These are phyloP conservation scores for Gossypium bickii DNA, from an alignment of 345 rosid species.

Conservation along the genomic window DNA sequence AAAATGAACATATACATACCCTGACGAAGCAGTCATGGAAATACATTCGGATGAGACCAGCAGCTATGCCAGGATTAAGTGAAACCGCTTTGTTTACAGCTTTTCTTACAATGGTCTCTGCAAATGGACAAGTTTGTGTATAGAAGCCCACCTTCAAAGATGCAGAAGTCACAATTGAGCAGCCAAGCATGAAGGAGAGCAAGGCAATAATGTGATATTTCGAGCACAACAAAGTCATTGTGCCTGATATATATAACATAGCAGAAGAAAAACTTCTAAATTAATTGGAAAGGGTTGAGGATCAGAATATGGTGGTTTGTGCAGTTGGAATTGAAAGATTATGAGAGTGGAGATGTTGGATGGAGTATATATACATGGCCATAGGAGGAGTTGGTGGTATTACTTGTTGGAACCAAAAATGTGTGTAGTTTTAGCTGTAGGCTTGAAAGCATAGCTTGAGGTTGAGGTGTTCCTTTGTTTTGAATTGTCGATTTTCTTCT, in stretches of 20 bases:
- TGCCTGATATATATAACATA: neutral
- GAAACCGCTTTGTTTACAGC: constrained; percentile 19
- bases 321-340: neutral
- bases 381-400: neutral
- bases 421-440: constrained; percentile 5
- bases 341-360: neutral
- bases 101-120: constrained; percentile 22
- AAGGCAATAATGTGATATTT: neutral
- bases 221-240: neutral
- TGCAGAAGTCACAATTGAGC: neutral
- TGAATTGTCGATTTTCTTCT: neutral
- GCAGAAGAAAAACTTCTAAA: neutral
- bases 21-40: constrained; percentile 19
- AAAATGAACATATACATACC: neutral
- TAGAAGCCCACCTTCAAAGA: constrained; percentile 26
- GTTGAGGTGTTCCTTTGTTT: constrained; percentile 12
- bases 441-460: neutral
- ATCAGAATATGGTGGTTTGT: neutral
- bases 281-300: neutral
- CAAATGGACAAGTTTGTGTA: constrained; percentile 19
- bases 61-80: constrained; percentile 23
- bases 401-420: constrained; percentile 5
- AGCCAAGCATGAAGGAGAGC: neutral
- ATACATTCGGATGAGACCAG: constrained; percentile 34
- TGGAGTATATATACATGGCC: neutral